Base-by-base conservation (phyloP, 2,329 filamentous ascomycete genomes). In the Myriangium duriaei region DNA sequence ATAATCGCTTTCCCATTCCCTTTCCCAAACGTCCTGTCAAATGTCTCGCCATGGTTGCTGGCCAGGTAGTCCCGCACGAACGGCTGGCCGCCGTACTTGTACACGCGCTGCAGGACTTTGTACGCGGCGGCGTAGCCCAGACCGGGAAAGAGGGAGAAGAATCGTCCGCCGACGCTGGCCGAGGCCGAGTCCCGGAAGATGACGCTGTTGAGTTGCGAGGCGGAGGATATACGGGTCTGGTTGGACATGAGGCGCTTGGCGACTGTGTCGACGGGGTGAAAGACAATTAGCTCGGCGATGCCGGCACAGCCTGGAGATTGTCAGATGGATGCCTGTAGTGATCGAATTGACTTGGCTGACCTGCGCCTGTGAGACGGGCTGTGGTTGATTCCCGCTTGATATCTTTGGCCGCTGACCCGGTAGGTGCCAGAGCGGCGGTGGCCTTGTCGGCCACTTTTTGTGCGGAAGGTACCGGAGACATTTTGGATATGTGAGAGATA, bases 221-320 rank as follows among this genome's bases (percentile, higher is more conserved):
- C 51, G 37, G 65, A 71, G 40, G 64, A 56, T 50, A 83, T 73
- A 70, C 76, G 50, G 26, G 45, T 24, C 61, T 93, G 81, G 65
- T 98, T 95, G 76, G 86, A 95, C 91, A 98, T 98, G 64, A 98
- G 76, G 51, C 91, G 84, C 72, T 98, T 98, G 47, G 91, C 88
- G 54, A 92, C 95, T 35, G 91, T 98, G 65, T 98, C 91, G 60
- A 98, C 85, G 47, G 85, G 85, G 59, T 93, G 85, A 71, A 95
- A 95, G 60, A 95, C 76, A 55, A 85, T 76, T 55, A 95, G 70
- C 65, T 95, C 88, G 53, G 87, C 80, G 60, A 95, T 88, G 68
- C 87, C 87, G 56, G 87, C 86, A 56, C 79, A 84, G 56, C 87
- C 87, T 95, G 52, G 26, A 45, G 16, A 34, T 47, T 37, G 43